Conservation (phyloP, 148 eudicot genomes). For the Rhododendron mucronatum region DNA sequence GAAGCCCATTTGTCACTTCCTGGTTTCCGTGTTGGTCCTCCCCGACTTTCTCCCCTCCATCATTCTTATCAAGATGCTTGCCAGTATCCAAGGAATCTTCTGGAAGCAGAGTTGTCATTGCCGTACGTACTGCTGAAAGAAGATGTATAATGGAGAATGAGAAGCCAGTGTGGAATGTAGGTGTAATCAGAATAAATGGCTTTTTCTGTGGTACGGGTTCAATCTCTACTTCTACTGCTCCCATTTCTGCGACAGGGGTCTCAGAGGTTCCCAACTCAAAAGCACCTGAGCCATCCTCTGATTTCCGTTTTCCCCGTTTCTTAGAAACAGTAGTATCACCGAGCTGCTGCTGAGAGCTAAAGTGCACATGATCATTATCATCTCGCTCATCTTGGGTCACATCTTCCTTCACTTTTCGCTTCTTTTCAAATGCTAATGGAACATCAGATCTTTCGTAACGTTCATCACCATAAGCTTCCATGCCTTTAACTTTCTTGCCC, state of each 20-base stretch:
- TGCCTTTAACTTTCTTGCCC: constrained; percentile 29
- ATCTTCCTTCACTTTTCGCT: constrained; percentile 49
- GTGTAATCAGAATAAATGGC: constrained; percentile 59
- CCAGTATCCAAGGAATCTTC: constrained; percentile 43
- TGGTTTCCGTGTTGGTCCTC: constrained; percentile 30
- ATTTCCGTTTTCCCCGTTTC: constrained; percentile 55
- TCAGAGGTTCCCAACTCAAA: constrained; percentile 41
- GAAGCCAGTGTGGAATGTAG: constrained; percentile 73
- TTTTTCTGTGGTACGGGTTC: constrained; percentile 64
- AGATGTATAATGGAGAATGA: constrained; percentile 87
- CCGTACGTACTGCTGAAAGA: constrained; percentile 84
- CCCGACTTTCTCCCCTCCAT: constrained; percentile 10
- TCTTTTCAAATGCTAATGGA: constrained; percentile 39
- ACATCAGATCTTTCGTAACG: constrained; percentile 33
- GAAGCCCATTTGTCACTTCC: constrained; percentile 31
- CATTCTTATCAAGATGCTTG: constrained; percentile 36
- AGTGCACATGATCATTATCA: constrained; percentile 28
- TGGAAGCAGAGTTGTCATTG: constrained; percentile 58
- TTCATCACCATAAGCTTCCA: constrained; percentile 23
- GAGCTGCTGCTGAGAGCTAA: constrained; percentile 30
- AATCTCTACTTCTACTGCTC: constrained; percentile 45
- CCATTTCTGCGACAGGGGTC: constrained; percentile 40
- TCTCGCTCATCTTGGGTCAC: constrained; percentile 30
- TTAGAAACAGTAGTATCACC: constrained; percentile 39
- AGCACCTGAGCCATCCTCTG: constrained; percentile 35